phyloP scores from a whole-genome alignment of 202 grass and related monocot genomes.

The Panicum hallii region DNA sequence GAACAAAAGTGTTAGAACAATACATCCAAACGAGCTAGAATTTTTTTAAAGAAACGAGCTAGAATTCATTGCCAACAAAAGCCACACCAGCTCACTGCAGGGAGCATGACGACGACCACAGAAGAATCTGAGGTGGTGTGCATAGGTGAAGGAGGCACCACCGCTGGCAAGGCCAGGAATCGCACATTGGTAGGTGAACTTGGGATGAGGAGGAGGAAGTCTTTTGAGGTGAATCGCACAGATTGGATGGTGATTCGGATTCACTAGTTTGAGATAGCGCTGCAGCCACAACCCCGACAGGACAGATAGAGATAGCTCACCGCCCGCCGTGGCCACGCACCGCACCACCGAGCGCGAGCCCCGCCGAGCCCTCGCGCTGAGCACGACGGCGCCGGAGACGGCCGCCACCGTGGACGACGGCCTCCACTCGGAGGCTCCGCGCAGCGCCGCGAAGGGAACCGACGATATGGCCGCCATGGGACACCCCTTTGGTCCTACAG shows the following conservation, averaged over 20 bases:
- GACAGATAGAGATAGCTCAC: constrained; percentile 52
- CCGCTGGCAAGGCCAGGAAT: not conserved
- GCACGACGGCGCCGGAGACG: constrained; percentile 49
- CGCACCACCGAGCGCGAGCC: constrained; percentile 70
- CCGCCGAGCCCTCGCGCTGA: constrained; percentile 45
- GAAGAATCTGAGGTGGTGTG: not conserved
- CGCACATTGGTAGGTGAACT: constrained; percentile 29
- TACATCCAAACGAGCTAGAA: not conserved
- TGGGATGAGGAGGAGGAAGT: not conserved
- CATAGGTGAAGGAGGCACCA: not conserved
- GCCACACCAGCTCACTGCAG: not conserved
- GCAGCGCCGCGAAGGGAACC: constrained; percentile 65
- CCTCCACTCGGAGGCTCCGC: constrained; percentile 59
- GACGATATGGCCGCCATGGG: constrained; percentile 79
- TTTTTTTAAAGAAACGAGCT: not conserved
- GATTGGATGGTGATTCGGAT: not conserved
- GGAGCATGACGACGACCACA: not conserved
- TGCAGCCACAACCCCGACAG: constrained; percentile 5
- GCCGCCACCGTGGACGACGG: constrained; percentile 31
- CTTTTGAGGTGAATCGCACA: not conserved
- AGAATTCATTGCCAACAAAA: not conserved
- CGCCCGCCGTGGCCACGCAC: constrained; percentile 61
- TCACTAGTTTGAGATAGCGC: not conserved
- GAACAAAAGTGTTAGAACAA: not conserved
- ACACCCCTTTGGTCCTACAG: not conserved